A percentile compares a stretch with the other conserved stretches of the same genome.
These are phyloP conservation scores for Trichoderma breve DNA, from an alignment of 2,329 filamentous ascomycete species.

Conservation along the genomic window DNA sequence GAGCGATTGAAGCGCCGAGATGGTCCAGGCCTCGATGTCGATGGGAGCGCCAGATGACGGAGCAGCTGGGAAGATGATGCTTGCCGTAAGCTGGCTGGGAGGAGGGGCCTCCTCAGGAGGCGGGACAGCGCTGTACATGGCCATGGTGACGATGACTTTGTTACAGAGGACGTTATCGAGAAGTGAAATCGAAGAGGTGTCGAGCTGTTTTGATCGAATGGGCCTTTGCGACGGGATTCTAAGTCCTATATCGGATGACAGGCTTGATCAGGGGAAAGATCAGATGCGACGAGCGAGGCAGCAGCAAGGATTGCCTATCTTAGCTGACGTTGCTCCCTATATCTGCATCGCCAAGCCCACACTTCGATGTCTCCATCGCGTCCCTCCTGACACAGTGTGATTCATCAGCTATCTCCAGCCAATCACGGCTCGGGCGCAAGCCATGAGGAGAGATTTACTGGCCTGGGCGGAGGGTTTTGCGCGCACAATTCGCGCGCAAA, in stretches of 20 bases:
- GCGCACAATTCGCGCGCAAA: slow-evolving; percentile 14
- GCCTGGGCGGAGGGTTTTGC: neutral
- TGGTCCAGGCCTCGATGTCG: slow-evolving; percentile 68
- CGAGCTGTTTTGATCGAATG: neutral
- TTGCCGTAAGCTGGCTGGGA: slow-evolving; percentile 22
- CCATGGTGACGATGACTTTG: slow-evolving; percentile 37
- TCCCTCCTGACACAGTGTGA: slow-evolving; percentile 13
- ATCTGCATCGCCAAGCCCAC: neutral
- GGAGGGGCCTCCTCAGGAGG: slow-evolving; percentile 43
- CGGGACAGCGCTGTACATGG: slow-evolving; percentile 53
- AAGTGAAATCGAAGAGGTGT: neutral
- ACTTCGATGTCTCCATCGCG: neutral
- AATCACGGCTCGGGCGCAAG: slow-evolving; percentile 35
- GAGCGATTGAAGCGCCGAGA: slow-evolving; percentile 54
- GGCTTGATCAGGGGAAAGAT: neutral
- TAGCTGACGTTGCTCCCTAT: neutral
- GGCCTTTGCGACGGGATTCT: neutral
- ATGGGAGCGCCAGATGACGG: slow-evolving; percentile 34
- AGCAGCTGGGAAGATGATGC: slow-evolving; percentile 22
- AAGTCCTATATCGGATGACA: neutral
- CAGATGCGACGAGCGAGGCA: neutral
- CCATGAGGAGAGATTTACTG: slow-evolving; percentile 29
- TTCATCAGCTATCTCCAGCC: slow-evolving; percentile 22
- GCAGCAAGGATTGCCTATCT: neutral
- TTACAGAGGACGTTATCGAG: neutral